phyloP scores from a whole-genome alignment of 768 basidiomycete genomes.

The Pleurotus platypus region DNA sequence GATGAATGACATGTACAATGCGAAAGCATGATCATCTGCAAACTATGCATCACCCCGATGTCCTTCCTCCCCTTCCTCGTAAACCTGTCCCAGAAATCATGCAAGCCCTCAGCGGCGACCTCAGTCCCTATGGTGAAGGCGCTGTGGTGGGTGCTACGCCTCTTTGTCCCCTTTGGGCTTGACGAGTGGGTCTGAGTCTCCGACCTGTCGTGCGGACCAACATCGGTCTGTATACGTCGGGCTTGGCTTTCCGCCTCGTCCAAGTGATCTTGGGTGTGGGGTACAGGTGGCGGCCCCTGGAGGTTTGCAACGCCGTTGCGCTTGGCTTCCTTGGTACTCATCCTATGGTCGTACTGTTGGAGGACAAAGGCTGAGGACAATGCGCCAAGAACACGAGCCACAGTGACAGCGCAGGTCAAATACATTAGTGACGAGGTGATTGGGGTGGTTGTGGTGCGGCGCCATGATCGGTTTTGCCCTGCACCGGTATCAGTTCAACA shows the following conservation, averaged over 20 bases:
- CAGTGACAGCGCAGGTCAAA: not conserved
- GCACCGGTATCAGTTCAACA: too few relatives aligned
- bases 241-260: constrained; percentile 7
- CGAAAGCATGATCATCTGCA: constrained; percentile 42
- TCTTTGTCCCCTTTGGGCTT: too few relatives aligned
- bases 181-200: not conserved
- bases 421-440: not conserved
- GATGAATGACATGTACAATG: constrained; percentile 41
- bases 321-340: not conserved
- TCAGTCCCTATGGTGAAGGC: not conserved
- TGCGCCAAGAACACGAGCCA: not conserved
- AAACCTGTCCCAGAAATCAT: constrained; percentile 40
- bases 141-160: not conserved
- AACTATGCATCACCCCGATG: constrained; percentile 38
- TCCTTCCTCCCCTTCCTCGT: constrained; percentile 41
- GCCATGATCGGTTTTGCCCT: too few relatives aligned
- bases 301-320: not conserved
- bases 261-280: not conserved
- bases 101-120: not conserved
- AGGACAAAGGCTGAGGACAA: not conserved
- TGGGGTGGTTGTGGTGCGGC: too few relatives aligned
- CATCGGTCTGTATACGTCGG: not conserved
- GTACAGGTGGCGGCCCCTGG: not conserved
- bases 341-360: too few relatives aligned
- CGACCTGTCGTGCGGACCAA: not conserved